These are phyloP conservation scores for Taphrina pruni DNA, from an alignment of 1,139 yeast species.

Conservation along the genomic window DNA sequence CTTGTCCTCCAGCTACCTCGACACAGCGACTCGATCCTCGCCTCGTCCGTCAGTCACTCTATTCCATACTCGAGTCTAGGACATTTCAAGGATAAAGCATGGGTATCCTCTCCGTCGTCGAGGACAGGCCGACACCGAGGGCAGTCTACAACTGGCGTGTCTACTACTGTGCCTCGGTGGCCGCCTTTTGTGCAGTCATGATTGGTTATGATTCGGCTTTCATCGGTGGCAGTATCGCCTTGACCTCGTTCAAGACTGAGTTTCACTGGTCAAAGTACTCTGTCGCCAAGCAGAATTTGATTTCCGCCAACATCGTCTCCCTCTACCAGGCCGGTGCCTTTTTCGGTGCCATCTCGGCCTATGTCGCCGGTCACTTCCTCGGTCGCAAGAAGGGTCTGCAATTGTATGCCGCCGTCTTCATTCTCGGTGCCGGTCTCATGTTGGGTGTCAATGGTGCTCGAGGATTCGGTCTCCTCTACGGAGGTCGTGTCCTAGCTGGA, in stretches of 20 bases:
- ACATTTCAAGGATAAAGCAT: neutral
- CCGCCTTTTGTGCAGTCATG: conserved; percentile 48
- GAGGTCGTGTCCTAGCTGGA: conserved; percentile 67
- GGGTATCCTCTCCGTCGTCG: conserved; percentile 43
- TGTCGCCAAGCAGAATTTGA: conserved; percentile 48
- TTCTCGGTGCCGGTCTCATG: conserved; percentile 50
- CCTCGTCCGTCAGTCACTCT: neutral
- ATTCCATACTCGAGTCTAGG: too few species aligned
- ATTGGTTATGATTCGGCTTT: conserved; percentile 59
- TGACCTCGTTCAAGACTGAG: conserved; percentile 53
- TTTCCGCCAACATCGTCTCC: conserved; percentile 55
- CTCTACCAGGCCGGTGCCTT: conserved; percentile 60
- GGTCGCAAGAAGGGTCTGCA: conserved; percentile 56
- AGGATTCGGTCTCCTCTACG: conserved; percentile 52
- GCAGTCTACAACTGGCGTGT: conserved; percentile 50
- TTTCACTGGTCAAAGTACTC: conserved; percentile 51
- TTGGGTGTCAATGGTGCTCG: conserved; percentile 54
- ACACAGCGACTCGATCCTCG: neutral
- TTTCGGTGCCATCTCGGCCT: conserved; percentile 58
- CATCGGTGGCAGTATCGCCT: conserved; percentile 57
- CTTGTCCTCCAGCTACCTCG: neutral
- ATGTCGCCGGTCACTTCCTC: conserved; percentile 54
- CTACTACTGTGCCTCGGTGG: conserved; percentile 48
- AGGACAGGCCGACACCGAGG: conserved; percentile 49
- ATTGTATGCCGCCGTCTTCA: conserved; percentile 54